Percentiles rank a stretch among this genome's conserved stretches.
Evolutionary conservation across 164 flowering plant genomes (phyloP).

Genomic region (Dillenia turbinata): DNA sequence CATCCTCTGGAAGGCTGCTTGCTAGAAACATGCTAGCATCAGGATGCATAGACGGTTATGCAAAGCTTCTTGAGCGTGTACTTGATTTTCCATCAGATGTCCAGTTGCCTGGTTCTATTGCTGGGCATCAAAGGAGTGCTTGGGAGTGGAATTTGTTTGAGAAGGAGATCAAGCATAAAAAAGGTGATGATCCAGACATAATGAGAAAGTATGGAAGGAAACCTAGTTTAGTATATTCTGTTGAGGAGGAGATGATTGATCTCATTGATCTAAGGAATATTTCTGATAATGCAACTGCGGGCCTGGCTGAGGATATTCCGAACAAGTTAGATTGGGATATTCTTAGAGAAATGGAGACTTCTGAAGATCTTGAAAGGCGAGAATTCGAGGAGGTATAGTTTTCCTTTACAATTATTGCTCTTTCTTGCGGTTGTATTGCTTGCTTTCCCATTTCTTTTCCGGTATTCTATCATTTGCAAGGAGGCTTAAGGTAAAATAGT

Average conservation of each 20-base stretch:
- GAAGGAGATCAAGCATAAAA: constrained; percentile 32
- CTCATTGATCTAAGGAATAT: constrained; percentile 17
- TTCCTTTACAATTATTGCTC: neutral
- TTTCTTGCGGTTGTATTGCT: neutral
- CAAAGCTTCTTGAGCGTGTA: constrained; percentile 64
- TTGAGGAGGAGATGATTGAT: constrained; percentile 47
- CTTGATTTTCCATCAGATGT: constrained; percentile 81
- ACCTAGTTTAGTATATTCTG: constrained; percentile 44
- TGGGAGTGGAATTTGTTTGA: constrained; percentile 82
- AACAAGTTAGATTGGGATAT: constrained; percentile 62
- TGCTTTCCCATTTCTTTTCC: neutral
- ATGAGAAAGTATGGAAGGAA: constrained; percentile 15
- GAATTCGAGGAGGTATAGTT: constrained; percentile 75
- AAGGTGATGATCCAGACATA: constrained; percentile 7
- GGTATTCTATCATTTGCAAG: neutral
- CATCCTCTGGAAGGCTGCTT: constrained; percentile 66
- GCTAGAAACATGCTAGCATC: constrained; percentile 80
- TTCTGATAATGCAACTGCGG: constrained; percentile 30
- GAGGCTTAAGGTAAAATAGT: constrained; percentile 12
- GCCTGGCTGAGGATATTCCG: constrained; percentile 34
- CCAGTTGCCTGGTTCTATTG: constrained; percentile 46
- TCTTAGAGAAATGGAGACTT: constrained; percentile 48
- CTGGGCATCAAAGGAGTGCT: constrained; percentile 38
- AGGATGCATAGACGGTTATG: constrained; percentile 72
- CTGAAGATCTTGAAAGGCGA: constrained; percentile 67